Evolutionary conservation across 805 yeast genomes (phyloP), one percentile per base, ranked within the genome.

Genomic region (Sungouiozyma intestinalis): DNA sequence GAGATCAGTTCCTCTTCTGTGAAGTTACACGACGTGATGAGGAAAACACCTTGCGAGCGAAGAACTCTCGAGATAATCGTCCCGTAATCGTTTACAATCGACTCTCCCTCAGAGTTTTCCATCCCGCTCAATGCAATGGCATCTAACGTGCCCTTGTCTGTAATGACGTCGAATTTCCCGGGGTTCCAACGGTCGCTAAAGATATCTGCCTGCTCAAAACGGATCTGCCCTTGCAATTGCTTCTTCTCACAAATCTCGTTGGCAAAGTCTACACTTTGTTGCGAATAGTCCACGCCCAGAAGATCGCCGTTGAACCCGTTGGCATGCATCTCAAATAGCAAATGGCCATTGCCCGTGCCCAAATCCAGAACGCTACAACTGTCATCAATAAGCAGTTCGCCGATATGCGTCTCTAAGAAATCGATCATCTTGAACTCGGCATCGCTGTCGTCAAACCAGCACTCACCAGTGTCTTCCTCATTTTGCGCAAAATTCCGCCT

Each of bases 261-360:
- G 1, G 97, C 90, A 63, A 92, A 84, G 42, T 72, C 67, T 1
- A 88, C 77, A n/a, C 96, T 84, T 18, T 77, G 73, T 19, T 75
- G 77, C 14, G 95, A 81, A 58, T 92, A 92, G 62, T 92, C 99
- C 5, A 92, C 69, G 1, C 99, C 99, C 2, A 72, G 61, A 48
- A 81, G 58, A 21, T 63, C 62, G 4, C 79, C 80, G 39, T 71
- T 69, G 48, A 76, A 73, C 0, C 81, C 81, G 41, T 82, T 85
- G 40, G 82, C 78, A 41, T 59, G 54, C 27, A 92, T 58, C 43
- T 80, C 74, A 51, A 90, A 84, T 21, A 92, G 57, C 20, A 92
- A 65, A 57, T 86, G 96, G 0, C 98, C 98, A 62, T 92, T 92
- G 1, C 98, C 99, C 0, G 98, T 88, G 1, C 99, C 99, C 33